Conservation (phyloP, 805 yeast species). For the Candida hispaniensis region DNA sequence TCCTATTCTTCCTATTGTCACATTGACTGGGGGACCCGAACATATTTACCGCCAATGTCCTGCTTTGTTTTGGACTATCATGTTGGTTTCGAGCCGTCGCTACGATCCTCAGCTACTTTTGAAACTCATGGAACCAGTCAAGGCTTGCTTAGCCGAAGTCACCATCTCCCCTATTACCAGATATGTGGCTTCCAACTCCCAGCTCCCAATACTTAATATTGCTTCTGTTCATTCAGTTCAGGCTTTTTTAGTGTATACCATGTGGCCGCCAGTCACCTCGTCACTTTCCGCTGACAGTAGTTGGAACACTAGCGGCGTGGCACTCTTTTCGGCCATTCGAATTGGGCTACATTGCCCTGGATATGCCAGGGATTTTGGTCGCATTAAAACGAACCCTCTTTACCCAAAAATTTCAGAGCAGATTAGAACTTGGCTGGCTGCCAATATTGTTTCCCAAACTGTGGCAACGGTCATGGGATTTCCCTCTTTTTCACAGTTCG, state of each 20-base stretch:
- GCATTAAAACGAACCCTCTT: constrained; percentile 31
- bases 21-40: constrained; percentile 72
- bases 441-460: constrained; percentile 81
- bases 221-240: constrained; percentile 91
- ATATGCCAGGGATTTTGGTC: constrained; percentile 35
- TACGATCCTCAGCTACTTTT: constrained; percentile 39
- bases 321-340: constrained; percentile 83
- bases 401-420: constrained; percentile 51
- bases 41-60: constrained; percentile 70
- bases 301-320: constrained; percentile 91
- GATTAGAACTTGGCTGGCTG: constrained; percentile 82
- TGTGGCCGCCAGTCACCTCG: constrained; percentile 95
- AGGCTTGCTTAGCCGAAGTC: constrained; percentile 71
- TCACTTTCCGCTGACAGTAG: constrained; percentile 91
- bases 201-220: constrained; percentile 73
- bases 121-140: constrained; percentile 56
- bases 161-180: constrained; percentile 85
- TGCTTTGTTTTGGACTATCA: constrained; percentile 84
- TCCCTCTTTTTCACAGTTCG: constrained; percentile 85
- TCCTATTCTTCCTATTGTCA: constrained; percentile 79
- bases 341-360: constrained; percentile 86
- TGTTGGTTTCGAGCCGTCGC: constrained; percentile 73
- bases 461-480: constrained; percentile 90
- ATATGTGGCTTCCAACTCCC: constrained; percentile 45
- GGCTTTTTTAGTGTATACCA: constrained; percentile 75